Evolutionary conservation across 192 early-diverging fungal genomes (phyloP).

Genomic region (Haplosporangium gracile): DNA sequence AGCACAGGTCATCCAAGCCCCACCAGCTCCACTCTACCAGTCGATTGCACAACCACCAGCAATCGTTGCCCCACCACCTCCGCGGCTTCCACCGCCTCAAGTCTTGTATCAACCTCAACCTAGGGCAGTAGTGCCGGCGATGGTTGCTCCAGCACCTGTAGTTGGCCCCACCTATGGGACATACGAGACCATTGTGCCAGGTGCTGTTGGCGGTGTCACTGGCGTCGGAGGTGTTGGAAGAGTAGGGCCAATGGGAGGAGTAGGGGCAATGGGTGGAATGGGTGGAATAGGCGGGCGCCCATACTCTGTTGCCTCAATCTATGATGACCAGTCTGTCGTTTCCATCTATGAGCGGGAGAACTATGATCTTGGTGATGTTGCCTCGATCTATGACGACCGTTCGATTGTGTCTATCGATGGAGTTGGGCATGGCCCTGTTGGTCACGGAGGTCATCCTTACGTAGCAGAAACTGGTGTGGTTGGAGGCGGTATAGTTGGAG

Average conservation of each 20-base stretch:
- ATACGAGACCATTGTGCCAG: slow-evolving; percentile 43
- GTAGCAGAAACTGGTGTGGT: neutral
- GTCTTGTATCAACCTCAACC: slow-evolving; percentile 20
- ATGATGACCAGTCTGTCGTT: slow-evolving; percentile 18
- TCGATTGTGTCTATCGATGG: slow-evolving; percentile 29
- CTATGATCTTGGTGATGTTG: slow-evolving; percentile 8
- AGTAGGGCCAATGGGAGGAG: neutral
- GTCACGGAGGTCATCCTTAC: neutral
- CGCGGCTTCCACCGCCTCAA: neutral
- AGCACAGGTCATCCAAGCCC: slow-evolving; percentile 29
- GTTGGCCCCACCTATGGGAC: slow-evolving; percentile 25
- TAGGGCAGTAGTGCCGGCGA: neutral
- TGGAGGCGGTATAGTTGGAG: slow-evolving; percentile 6
- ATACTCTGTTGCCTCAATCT: slow-evolving; percentile 35
- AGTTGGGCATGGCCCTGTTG: neutral
- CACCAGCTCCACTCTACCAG: slow-evolving; percentile 13
- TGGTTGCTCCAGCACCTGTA: slow-evolving; percentile 16
- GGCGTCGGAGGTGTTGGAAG: neutral
- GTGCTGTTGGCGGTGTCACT: neutral
- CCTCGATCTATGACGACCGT: slow-evolving; percentile 31
- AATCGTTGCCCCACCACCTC: slow-evolving; percentile 7
- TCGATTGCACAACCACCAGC: neutral
- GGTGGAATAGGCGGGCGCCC: neutral
- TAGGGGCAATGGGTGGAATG: neutral
- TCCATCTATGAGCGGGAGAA: slow-evolving; percentile 19